Conservation (phyloP, 2,329 filamentous ascomycete genomes). For the Myriosclerotinia duriaeana region DNA sequence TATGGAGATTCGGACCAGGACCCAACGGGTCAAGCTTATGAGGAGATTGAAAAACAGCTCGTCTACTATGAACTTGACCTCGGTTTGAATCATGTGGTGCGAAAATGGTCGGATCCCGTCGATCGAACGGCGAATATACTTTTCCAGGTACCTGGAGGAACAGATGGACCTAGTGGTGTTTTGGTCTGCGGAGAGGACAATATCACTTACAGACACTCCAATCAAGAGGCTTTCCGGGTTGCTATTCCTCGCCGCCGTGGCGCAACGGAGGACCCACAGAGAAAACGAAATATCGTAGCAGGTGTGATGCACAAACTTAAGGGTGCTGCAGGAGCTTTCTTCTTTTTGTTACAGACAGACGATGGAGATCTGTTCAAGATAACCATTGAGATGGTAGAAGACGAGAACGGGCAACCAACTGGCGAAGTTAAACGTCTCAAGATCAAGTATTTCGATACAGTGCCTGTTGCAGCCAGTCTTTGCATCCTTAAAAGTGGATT, state of each 20-base stretch:
- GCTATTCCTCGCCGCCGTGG: conserved; percentile 85
- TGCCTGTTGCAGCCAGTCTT: conserved; percentile 81
- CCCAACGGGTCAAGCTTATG: conserved; percentile 75
- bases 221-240: conserved; percentile 84
- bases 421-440: conserved; percentile 80
- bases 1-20: conserved; percentile 92
- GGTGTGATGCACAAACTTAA: conserved; percentile 98
- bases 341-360: conserved; percentile 92
- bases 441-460: conserved; percentile 97
- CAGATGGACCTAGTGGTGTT: conserved; percentile 90
- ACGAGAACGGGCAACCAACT: conserved; percentile 73
- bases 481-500: conserved; percentile 96
- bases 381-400: conserved; percentile 85
- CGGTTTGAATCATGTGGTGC: conserved; percentile 93
- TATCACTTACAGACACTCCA: conserved; percentile 95
- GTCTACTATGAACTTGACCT: conserved; percentile 98
- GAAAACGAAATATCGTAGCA: conserved; percentile 82
- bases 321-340: conserved; percentile 79
- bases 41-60: conserved; percentile 82
- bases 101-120: conserved; percentile 93
- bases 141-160: conserved; percentile 92
- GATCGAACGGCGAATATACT: conserved; percentile 85
- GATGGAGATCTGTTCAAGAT: conserved; percentile 99
- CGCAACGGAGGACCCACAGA: conserved; percentile 84
- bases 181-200: conserved; percentile 92